Evolutionary conservation across 2,329 filamentous ascomycete genomes (phyloP), one percentile per base, ranked within the genome.

Genomic region (Pseudonectria buxi): DNA sequence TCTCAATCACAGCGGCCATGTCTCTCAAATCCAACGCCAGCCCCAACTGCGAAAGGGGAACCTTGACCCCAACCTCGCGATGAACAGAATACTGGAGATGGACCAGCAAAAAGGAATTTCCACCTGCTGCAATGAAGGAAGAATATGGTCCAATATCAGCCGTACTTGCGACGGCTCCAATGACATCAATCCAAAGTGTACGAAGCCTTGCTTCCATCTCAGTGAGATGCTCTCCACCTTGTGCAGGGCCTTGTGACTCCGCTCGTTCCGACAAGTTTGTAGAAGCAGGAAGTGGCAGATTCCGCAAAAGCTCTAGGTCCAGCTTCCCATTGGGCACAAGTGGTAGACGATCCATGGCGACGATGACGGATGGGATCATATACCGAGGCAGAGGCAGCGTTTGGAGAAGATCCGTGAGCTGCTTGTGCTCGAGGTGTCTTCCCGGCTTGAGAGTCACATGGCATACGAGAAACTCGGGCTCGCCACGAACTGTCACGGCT

Each of bases 321-420:
- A 55, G 25, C 43, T 65, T 67, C 5, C 41, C 44, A 11, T 49
- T 37, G 3, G 27, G 34, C 7, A 35, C 65, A 4, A 51, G 35
- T 0, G 61, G 63, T 3, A 66, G 32, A 1, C 22, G 5, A 0
- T 49, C 40, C 0, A 64, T 5, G 0, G 51, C 35, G 4, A 65
- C 31, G 4, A 53, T 40, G 1, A 50, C 33, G 0, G 50, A 38
- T 0, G 62, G 63, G 2, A 46, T 26, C 61, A 67, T 64, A 33
- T 61, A 61, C 14, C 39, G 41, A 5, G 60, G 62, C 2, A 64
- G 37, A 0, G 49, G 40, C 1, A 59, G 45, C 3, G 15, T 28
- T 3, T 24, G 24, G 2, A 43, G 36, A 3, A 56, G 39, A 1
- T 33, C 22, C 3, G 36, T 7, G 5, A 50, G 26, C n/a, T n/a